Evolutionary conservation across 352 stramenopile genomes (phyloP).

Genomic region (Globisporangium takayamanum): DNA sequence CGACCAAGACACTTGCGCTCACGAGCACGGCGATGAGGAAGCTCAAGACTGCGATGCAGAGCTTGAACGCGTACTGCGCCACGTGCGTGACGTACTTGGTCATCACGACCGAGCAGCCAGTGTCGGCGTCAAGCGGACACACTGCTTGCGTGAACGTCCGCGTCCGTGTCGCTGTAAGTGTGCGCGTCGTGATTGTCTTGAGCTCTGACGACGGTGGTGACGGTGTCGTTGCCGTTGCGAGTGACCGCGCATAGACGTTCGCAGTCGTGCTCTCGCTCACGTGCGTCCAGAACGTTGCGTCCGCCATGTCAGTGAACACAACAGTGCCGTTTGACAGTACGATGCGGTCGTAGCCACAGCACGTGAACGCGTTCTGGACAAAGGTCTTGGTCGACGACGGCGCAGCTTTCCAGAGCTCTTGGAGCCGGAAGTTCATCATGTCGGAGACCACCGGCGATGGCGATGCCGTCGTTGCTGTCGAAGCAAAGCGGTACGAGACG

Average conservation of each 20-base stretch:
- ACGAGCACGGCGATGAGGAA: conserved; percentile 21
- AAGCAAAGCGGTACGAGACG: conserved; percentile 28
- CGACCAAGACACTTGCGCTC: conserved; percentile 17
- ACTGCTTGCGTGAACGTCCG: conserved; percentile 3
- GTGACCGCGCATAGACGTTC: conserved; percentile 7
- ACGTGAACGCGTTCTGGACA: conserved; percentile 40
- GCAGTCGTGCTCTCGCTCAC: conserved; percentile 16
- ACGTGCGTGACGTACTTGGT: conserved; percentile 25
- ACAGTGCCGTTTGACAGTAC: conserved; percentile 23
- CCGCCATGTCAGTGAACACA: conserved; percentile 25
- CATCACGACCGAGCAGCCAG: conserved; percentile 27
- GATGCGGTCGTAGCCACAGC: conserved; percentile 37
- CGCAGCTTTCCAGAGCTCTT: conserved; percentile 24
- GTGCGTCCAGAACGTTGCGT: conserved; percentile 26
- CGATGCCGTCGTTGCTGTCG: background rate
- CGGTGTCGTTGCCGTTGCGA: background rate
- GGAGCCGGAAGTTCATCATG: conserved; percentile 3
- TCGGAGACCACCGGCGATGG: background rate
- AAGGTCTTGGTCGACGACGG: conserved; percentile 32
- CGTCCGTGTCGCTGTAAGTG: conserved; percentile 6
- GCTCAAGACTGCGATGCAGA: conserved; percentile 7
- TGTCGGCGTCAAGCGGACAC: conserved; percentile 15
- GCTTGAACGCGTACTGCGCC: conserved; percentile 8
- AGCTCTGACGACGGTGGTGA: background rate
- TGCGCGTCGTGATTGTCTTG: background rate